Conservation (phyloP, 177 flowering plant species). For the Vitis hybrid region DNA sequence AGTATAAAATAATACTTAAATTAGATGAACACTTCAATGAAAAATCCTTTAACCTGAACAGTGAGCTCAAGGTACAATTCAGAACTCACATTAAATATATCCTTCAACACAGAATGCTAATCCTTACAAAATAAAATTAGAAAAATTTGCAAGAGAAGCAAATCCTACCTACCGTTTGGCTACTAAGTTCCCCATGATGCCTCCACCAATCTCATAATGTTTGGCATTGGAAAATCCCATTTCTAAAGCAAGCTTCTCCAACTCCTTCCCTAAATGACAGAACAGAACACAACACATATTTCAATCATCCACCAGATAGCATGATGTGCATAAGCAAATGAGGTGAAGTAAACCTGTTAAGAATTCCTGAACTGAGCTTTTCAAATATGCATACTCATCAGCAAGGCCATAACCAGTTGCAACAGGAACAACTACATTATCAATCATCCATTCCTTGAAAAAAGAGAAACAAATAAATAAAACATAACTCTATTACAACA, state of each 20-base stretch:
- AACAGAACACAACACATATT: slow-evolving; percentile 1
- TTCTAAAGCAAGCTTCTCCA: slow-evolving; percentile 60
- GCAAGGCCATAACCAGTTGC: slow-evolving; percentile 69
- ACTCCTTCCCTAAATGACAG: slow-evolving; percentile 45
- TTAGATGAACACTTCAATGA: too few species aligned
- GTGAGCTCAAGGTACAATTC: too few species aligned
- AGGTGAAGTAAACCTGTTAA: slow-evolving; percentile 59
- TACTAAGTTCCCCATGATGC: slow-evolving; percentile 66
- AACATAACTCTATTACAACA: not conserved
- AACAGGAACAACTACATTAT: slow-evolving; percentile 82
- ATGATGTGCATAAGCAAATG: not conserved
- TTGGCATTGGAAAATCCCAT: slow-evolving; percentile 51
- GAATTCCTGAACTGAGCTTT: slow-evolving; percentile 68
- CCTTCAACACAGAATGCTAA: too few species aligned
- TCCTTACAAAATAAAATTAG: too few species aligned
- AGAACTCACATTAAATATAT: too few species aligned
- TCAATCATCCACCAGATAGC: not conserved
- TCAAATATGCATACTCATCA: slow-evolving; percentile 74
- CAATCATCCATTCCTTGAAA: slow-evolving; percentile 84
- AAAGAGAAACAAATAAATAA: not conserved
- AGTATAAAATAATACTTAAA: too few species aligned
- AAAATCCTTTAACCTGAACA: too few species aligned
- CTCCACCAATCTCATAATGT: slow-evolving; percentile 53
- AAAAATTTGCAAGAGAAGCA: not conserved
- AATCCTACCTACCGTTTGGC: slow-evolving; percentile 34